Conservation (phyloP, 345 rosid species). For the Psidium guajava region DNA sequence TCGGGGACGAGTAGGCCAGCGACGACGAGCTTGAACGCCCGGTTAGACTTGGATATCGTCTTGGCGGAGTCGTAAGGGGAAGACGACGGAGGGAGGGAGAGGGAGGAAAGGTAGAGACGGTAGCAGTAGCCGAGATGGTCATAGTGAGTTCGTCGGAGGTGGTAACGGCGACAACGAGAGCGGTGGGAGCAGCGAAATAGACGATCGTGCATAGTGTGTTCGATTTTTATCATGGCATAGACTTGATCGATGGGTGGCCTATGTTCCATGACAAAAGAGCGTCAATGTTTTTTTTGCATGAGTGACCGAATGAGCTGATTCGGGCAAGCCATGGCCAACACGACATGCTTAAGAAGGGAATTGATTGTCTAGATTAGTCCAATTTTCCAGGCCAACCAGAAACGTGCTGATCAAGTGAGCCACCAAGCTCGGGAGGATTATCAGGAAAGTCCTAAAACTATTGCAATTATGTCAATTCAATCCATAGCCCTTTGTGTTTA, state of each 20-base stretch:
- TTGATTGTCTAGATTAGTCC: not conserved
- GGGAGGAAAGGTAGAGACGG: not conserved
- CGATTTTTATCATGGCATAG: not conserved
- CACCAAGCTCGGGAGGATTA: too few species aligned
- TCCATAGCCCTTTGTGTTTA: too few species aligned
- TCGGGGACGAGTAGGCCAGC: too few species aligned
- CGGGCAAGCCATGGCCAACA: not conserved
- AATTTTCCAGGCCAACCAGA: not conserved
- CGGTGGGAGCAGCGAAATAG: too few species aligned
- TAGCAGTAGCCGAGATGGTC: not conserved
- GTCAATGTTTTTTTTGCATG: not conserved
- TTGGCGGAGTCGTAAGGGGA: not conserved
- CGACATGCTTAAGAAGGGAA: not conserved
- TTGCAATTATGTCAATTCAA: too few species aligned
- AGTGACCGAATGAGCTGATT: not conserved
- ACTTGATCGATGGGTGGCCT: not conserved
- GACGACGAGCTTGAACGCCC: not conserved
- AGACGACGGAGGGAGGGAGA: not conserved
- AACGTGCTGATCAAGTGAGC: not conserved
- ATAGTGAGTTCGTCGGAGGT: not conserved
- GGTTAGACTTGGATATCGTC: not conserved
- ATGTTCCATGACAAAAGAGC: not conserved
- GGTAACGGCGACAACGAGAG: not conserved
- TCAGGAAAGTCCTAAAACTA: too few species aligned
- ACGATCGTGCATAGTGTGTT: too few species aligned